Base-by-base conservation (phyloP, 225 moss, liverwort and hornwort species). In the Marchantia polymorpha region DNA sequence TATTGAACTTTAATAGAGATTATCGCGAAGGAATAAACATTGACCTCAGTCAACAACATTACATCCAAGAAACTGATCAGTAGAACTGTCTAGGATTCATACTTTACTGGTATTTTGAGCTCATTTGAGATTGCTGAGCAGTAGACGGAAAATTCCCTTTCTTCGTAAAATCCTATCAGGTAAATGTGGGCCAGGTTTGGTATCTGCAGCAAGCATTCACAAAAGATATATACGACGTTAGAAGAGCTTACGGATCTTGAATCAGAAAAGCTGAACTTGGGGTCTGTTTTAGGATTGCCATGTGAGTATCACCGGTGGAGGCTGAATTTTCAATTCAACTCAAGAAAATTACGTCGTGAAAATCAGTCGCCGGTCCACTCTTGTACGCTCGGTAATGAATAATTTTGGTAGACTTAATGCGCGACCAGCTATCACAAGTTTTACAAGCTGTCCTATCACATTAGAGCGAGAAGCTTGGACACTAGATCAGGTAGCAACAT, bases 101-200 rank as follows among this genome's bases (percentile, higher is more conserved):
- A 96, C 95, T 91, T 93, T 83, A 97, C 97, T 60, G 97, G 97
- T 54, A 97, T 91, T 85, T 92, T 93, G 58, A 97, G 81, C 87
- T 97, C 97, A 85, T 87, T 94, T 27, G 97, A 97, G 78, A 97
- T 93, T 7, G 94, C 91, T 69, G 97, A 93, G 77, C 94, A 93
- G 55, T 97, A 97, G n/a, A 89, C 90, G 50, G 94, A 87, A 75
- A 97, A 94, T 76, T 97, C 97, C 56, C 90, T 91, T 80, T 93
- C 97, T 80, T 94, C 93, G 70, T 97, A 94, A 84, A 93, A 97
- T 48, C 97, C 97, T 76, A 97, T 90, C 71, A 97, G 87, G 84
- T 87, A 97, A 75, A 97, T 92, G 78, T 94, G 92, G 27, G 91
- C 92, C 88, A 97, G 85, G 83, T 94, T 92, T 17, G 92, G 94